Base-by-base conservation (phyloP, 31 red algal genomes). In the Porphyra umbilicalis region DNA sequence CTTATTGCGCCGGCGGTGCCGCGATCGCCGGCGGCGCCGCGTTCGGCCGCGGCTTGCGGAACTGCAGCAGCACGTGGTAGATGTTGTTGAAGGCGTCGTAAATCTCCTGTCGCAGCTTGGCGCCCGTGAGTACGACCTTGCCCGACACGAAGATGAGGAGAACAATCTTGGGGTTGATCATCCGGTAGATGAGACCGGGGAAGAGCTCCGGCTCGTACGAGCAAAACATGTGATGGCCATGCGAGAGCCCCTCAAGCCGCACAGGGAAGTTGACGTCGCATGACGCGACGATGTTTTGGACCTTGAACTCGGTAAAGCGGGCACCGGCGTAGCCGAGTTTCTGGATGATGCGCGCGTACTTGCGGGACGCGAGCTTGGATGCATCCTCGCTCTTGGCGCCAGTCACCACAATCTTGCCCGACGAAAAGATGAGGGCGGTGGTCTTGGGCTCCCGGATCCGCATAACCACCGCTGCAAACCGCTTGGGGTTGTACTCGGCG, bases 391-490 rank as follows among this genome's bases (percentile, higher is more conserved):
- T 92, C 42, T 96, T 96, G 44, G 91, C 94, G 16, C 97, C 97
- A 1, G 97, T 99, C 29, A 99, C 94, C 39, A 96, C 94, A 80
- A 99, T 96, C 79, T 99, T 99, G 30, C 97, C 97, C 4, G 93
- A 96, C 33, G 92, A 92, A 79, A 99, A 99, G 75, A 99, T 99
- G 37, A 99, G 85, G 44, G 97, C 97, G 35, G 97, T 99, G 33
- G 97, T 96, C 76, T 94, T 94, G 13, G 97, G 97, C 29, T 99
- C 97, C 16, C 97, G 86, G 79, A 99, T 94, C 20, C 97, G 81
- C 97, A 99, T 99, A 76, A 99, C 96, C 31, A 99, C 97, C 32
- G 97, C 97, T 7, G 92, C 94, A 84, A 99, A 99, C 40, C 97
- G 97, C 86, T 96, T 94, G 20, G 97, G 97, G 79, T 99, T 99